phyloP scores from a whole-genome alignment of 1,284 basidiomycete species.

The Anthracocystis panici-leucophaei region DNA sequence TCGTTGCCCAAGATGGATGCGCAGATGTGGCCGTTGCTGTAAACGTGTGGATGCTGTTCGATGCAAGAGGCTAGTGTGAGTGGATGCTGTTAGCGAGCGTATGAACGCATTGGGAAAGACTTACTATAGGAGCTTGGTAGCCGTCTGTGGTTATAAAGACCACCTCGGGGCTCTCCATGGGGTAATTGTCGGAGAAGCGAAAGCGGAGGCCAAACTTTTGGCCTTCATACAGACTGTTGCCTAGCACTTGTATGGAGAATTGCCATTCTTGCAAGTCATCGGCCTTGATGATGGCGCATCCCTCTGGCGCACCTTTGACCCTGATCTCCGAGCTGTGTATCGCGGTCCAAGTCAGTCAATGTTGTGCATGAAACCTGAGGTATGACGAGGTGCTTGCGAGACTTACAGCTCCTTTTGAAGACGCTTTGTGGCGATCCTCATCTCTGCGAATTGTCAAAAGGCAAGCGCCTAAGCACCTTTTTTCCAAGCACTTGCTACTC shows the following conservation, averaged over 20 bases:
- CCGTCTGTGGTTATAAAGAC: slow-evolving; percentile 63
- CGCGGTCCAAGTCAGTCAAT: neutral
- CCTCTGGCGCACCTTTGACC: slow-evolving; percentile 48
- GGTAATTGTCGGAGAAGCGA: slow-evolving; percentile 62
- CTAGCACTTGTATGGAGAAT: slow-evolving; percentile 55
- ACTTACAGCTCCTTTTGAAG: slow-evolving; percentile 55
- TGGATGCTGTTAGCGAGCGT: neutral
- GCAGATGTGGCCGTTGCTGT: slow-evolving; percentile 68
- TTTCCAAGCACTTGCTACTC: neutral
- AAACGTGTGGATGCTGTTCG: slow-evolving; percentile 53
- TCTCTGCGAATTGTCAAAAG: slow-evolving; percentile 8
- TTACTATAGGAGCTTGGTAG: slow-evolving; percentile 60
- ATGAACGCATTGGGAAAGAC: slow-evolving; percentile 5
- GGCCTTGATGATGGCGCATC: slow-evolving; percentile 51
- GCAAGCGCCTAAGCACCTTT: slow-evolving; percentile 11
- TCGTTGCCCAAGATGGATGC: slow-evolving; percentile 61
- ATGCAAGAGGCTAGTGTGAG: neutral
- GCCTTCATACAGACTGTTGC: slow-evolving; percentile 55
- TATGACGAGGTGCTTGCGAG: neutral
- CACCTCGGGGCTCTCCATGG: slow-evolving; percentile 67
- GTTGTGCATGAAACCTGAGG: neutral
- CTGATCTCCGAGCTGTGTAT: slow-evolving; percentile 46
- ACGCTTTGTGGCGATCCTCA: slow-evolving; percentile 57
- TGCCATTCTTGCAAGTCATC: slow-evolving; percentile 59
- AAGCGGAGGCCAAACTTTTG: slow-evolving; percentile 65